These are phyloP conservation scores for Suillus paluster DNA, from an alignment of 768 basidiomycete species.

Conservation along the genomic window DNA sequence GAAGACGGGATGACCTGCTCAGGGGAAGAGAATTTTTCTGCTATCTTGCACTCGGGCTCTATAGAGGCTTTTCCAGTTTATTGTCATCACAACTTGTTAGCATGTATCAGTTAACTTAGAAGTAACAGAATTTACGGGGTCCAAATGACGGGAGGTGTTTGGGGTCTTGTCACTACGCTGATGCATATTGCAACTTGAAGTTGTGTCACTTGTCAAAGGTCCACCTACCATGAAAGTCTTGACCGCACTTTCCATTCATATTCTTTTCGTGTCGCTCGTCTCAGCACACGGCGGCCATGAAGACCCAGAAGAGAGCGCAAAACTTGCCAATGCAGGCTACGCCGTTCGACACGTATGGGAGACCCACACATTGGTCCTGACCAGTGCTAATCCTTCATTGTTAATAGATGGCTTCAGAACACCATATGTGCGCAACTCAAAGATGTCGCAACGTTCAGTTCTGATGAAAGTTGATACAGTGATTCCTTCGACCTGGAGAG, in stretches of 20 bases:
- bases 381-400: slow-evolving; percentile 19
- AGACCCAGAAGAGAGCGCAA: slow-evolving; percentile 60
- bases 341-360: slow-evolving; percentile 87
- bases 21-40: too few relatives aligned
- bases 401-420: slow-evolving; percentile 83
- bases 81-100: background rate
- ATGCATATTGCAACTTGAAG: background rate
- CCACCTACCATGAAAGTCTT: slow-evolving; percentile 50
- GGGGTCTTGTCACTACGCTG: background rate
- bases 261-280: slow-evolving; percentile 38
- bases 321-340: slow-evolving; percentile 58
- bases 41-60: background rate
- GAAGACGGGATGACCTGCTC: slow-evolving; percentile 51
- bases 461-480: slow-evolving; percentile 41
- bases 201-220: background rate
- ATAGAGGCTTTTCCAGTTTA: too few relatives aligned
- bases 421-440: slow-evolving; percentile 67
- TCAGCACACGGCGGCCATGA: slow-evolving; percentile 68
- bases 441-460: background rate
- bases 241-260: slow-evolving; percentile 46
- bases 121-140: background rate
- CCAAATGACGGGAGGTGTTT: background rate
- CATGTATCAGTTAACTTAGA: too few relatives aligned
- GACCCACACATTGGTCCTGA: slow-evolving; percentile 3
- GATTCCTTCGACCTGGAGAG: slow-evolving; percentile 83